phyloP scores from a whole-genome alignment of 768 basidiomycete genomes.

The Suillus placidus region DNA sequence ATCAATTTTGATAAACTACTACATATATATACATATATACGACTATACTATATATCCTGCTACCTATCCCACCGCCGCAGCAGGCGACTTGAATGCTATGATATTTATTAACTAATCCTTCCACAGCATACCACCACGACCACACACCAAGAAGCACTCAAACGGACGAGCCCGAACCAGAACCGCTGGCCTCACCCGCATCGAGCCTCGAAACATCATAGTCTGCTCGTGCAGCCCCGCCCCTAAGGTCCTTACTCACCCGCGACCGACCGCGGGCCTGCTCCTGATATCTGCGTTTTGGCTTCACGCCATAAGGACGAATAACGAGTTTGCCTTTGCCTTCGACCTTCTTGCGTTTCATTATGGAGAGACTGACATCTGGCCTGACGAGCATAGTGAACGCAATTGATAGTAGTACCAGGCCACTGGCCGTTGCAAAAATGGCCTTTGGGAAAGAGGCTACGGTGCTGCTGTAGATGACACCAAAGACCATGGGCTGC shows the following conservation, averaged over 20 bases:
- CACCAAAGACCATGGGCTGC: slow-evolving; percentile 71
- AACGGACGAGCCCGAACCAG: slow-evolving; percentile 1
- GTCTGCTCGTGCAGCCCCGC: slow-evolving; percentile 29
- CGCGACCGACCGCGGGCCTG: slow-evolving; percentile 32
- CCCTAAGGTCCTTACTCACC: slow-evolving; percentile 44
- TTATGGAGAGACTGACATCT: slow-evolving; percentile 27
- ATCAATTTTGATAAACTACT: neutral
- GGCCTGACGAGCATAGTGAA: slow-evolving; percentile 48
- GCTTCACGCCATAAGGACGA: slow-evolving; percentile 2
- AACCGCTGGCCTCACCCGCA: slow-evolving; percentile 14
- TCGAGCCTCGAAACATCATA: slow-evolving; percentile 22
- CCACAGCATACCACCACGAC: neutral
- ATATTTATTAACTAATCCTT: neutral
- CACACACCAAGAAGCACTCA: neutral
- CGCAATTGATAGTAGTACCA: slow-evolving; percentile 53
- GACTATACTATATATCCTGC: neutral
- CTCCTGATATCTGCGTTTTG: slow-evolving; percentile 19
- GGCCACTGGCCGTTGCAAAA: slow-evolving; percentile 59
- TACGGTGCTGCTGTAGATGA: slow-evolving; percentile 67
- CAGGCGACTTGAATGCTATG: neutral
- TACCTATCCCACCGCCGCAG: neutral
- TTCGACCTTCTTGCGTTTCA: slow-evolving; percentile 15
- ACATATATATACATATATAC: neutral
- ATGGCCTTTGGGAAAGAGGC: slow-evolving; percentile 67
- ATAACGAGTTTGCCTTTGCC: slow-evolving; percentile 11